Evolutionary conservation across 148 eudicot species (phyloP).

Genomic region (Vaccinium macrocarpon): DNA sequence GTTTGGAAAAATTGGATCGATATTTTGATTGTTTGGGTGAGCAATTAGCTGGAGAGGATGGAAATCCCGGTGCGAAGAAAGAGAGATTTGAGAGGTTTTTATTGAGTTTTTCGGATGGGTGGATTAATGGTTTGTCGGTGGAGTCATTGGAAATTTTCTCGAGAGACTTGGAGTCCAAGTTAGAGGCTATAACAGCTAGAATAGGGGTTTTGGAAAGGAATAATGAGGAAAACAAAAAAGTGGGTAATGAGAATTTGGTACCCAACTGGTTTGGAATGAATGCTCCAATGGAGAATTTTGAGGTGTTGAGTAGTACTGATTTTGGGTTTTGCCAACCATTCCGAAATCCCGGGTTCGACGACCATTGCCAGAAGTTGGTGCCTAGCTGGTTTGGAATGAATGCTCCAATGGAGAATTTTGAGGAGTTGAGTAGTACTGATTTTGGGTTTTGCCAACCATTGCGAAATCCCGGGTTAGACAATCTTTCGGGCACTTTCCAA

Average conservation of each 20-base stretch:
- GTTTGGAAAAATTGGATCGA: neutral
- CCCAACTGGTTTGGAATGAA: neutral
- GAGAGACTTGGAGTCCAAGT: neutral
- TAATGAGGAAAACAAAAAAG: neutral
- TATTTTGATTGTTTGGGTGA: neutral
- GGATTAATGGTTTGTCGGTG: neutral
- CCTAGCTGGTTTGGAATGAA: neutral
- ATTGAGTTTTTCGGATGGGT: neutral
- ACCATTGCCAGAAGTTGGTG: neutral
- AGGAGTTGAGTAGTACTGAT: neutral
- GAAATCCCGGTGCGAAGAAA: too few relatives aligned
- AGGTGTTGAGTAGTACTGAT: neutral
- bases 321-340: neutral
- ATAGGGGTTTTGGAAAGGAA: neutral
- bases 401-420: neutral
- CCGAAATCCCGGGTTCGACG: neutral
- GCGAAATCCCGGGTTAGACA: neutral
- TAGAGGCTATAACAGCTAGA: neutral
- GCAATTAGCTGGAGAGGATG: neutral
- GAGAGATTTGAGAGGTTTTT: neutral
- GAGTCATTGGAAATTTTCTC: neutral
- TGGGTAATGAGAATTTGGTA: neutral
- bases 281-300: neutral
- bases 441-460: neutral
- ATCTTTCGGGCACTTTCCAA: neutral